These are phyloP conservation scores for Pisolithus microcarpus DNA, from an alignment of 768 basidiomycete genomes.

Conservation along the genomic window DNA sequence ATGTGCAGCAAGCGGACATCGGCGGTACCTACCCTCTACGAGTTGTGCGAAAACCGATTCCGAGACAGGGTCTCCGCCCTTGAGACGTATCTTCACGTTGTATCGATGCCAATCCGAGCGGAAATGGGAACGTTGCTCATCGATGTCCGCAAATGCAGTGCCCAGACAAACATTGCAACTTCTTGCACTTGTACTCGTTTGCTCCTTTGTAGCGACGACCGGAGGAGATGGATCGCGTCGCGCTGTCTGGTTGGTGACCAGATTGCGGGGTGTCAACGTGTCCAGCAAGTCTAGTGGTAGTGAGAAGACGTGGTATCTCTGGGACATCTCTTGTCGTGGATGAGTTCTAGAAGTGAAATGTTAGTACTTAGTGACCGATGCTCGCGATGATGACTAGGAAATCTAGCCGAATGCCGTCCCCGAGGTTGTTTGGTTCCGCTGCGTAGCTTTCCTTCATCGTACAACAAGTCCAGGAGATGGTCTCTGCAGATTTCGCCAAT, in stretches of 20 bases:
- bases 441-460: background rate
- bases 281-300: constrained; percentile 65
- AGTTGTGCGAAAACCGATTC: constrained; percentile 70
- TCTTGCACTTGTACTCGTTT: constrained; percentile 29
- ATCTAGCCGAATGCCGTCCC: constrained; percentile 12
- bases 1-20: background rate
- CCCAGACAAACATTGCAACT: constrained; percentile 71
- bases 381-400: constrained; percentile 7
- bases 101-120: constrained; percentile 98
- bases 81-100: constrained; percentile 80
- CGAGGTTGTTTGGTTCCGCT: background rate
- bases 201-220: constrained; percentile 31
- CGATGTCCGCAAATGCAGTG: constrained; percentile 60
- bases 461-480: constrained; percentile 32
- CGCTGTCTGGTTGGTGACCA: constrained; percentile 34
- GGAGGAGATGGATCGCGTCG: constrained; percentile 22
- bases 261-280: constrained; percentile 60
- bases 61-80: constrained; percentile 53
- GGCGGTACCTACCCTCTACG: constrained; percentile 59
- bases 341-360: background rate
- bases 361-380: background rate
- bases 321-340: constrained; percentile 12
- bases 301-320: constrained; percentile 59
- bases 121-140: constrained; percentile 81
- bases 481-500: constrained; percentile 48